Evolutionary conservation across 78 protist genomes (phyloP).

Genomic region (Dictyostelium brefeldianum): DNA sequence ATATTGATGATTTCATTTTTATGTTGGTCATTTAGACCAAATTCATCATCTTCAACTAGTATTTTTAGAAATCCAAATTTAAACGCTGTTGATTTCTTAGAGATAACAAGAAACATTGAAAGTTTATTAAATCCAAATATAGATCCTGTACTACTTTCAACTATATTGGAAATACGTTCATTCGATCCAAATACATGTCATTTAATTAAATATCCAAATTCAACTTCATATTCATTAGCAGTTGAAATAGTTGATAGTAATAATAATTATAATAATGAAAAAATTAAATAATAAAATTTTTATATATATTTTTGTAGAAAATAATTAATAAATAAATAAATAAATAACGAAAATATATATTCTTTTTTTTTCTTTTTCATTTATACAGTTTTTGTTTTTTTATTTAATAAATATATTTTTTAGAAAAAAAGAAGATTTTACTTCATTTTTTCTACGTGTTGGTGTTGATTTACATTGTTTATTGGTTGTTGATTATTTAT

Average conservation of each 20-base stretch:
- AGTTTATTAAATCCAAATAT: constrained; percentile 11
- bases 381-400: no score
- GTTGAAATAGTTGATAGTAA: neutral
- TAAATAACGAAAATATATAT: no score
- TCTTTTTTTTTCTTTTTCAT: no score
- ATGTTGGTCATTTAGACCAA: constrained; percentile 60
- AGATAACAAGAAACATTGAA: constrained; percentile 14
- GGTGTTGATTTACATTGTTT: neutral
- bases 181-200: constrained; percentile 56
- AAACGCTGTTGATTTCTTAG: constrained; percentile 16
- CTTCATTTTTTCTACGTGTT: neutral
- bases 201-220: constrained; percentile 32
- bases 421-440: neutral
- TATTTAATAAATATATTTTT: no score
- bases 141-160: constrained; percentile 21
- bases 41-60: neutral
- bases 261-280: no score
- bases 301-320: no score
- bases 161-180: constrained; percentile 25
- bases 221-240: neutral
- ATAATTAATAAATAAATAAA: no score
- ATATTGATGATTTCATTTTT: constrained; percentile 21
- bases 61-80: constrained; percentile 36
- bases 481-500: neutral
- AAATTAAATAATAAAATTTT: no score